Evolutionary conservation across 345 rosid species (phyloP), one percentile per base, ranked within the genome.

Genomic region (Cardamine occulta): DNA sequence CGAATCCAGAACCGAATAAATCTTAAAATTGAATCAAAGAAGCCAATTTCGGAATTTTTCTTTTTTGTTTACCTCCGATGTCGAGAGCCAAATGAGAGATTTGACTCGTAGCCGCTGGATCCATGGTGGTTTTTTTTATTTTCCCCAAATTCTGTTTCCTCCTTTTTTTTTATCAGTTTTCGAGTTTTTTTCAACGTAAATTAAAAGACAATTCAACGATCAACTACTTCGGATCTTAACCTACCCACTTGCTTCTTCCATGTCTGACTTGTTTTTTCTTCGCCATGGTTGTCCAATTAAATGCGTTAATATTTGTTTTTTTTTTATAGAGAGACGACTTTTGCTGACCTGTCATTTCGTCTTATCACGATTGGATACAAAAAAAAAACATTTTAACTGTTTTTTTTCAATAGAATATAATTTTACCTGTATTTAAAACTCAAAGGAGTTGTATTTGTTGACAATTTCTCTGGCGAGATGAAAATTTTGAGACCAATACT

Each of bases 71-170:
- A 89, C 96, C 97, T 89, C 97, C 97, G 73, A 92, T 89, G 82
- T 92, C 97, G 66, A 92, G 83, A 72, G 96, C 88, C 86, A 92
- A 77, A 79, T 86, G 97, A 78, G 93, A 85, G 63, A 82, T 83
- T 79, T 79, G 91, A 67, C 74, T 51, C 62, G 60, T 11, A 48
- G 24, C 24, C 12, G 23, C 23, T 59, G 78, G 53, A 68, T 79
- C 82, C 82, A 79, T 79, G 68, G 74, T 21, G 44, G 48, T 0
- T 21, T 52, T 49, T 4, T 10, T 9, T 15, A n/a, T n/a, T n/a
- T n/a, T n/a, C n/a, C 23, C 7, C 24, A 28, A 32, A 31, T 37
- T 19, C 26, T 39, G 21, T 13, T 44, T 44, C 17, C 17, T 42
- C n/a, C 8, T 44, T 0, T 44, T 44, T 42, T 32, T 32, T 8